Percentiles rank a stretch among this genome's conserved stretches.
Conservation (phyloP, 208 protist species). For the Phytomonas sp. region DNA sequence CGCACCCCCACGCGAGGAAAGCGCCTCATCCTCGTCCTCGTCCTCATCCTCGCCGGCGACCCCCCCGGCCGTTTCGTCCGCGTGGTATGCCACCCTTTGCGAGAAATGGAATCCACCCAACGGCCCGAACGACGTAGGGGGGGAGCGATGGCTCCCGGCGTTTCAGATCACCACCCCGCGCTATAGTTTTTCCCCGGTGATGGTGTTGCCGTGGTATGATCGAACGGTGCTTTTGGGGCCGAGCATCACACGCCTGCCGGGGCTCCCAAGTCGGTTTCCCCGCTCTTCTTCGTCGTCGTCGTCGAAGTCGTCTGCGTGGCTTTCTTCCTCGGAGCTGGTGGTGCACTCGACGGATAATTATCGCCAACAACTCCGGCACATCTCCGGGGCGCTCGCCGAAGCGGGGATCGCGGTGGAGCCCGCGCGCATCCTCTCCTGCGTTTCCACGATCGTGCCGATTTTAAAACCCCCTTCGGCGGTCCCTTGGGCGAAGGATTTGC, state of each 20-base stretch:
- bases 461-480: conserved; percentile 23
- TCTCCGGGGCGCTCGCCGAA: conserved; percentile 24
- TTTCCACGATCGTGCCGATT: conserved; percentile 41
- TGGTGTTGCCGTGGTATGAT: conserved; percentile 72
- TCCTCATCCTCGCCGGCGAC: neutral
- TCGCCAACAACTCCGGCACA: conserved; percentile 23
- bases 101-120: neutral
- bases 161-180: conserved; percentile 46
- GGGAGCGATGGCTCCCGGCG: conserved; percentile 1
- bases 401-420: conserved; percentile 39
- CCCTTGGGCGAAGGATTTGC: conserved; percentile 33
- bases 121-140: neutral
- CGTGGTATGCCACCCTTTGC: neutral
- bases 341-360: conserved; percentile 20
- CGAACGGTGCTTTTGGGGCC: conserved; percentile 67
- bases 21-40: neutral
- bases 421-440: conserved; percentile 45
- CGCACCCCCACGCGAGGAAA: neutral
- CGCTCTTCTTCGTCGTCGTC: neutral
- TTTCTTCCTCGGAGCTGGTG: neutral
- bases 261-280: conserved; percentile 5
- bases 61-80: neutral
- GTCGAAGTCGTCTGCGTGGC: no score
- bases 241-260: conserved; percentile 21
- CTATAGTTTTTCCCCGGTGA: conserved; percentile 53